These are phyloP conservation scores for Erythrobasidium yunnanense DNA, from an alignment of 768 basidiomycete genomes.

Conservation along the genomic window DNA sequence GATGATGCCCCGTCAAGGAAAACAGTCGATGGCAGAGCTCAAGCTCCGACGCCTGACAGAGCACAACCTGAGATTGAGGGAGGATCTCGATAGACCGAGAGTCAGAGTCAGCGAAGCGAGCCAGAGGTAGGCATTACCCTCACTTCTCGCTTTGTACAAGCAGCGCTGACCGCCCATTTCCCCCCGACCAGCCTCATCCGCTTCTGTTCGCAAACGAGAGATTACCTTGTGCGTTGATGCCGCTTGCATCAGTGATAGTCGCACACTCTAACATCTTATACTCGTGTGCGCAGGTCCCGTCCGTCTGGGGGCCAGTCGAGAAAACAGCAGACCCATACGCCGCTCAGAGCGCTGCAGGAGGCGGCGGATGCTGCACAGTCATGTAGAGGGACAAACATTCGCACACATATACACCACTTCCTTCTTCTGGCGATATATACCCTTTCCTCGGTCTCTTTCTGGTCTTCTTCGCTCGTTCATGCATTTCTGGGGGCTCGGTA, in stretches of 20 bases:
- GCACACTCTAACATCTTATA: conserved; percentile 13
- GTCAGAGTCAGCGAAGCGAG: conserved; percentile 85
- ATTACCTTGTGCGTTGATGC: conserved; percentile 68
- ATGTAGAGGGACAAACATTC: conserved; percentile 13
- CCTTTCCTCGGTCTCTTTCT: background rate
- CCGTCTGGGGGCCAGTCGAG: conserved; percentile 91
- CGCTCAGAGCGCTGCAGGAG: conserved; percentile 48
- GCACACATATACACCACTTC: too few relatives aligned
- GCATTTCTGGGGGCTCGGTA: too few relatives aligned
- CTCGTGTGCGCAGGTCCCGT: conserved; percentile 57
- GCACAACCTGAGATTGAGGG: conserved; percentile 80
- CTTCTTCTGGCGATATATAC: background rate
- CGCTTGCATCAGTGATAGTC: too few relatives aligned
- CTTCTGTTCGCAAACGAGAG: conserved; percentile 86
- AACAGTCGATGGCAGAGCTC: conserved; percentile 94
- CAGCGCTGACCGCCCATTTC: background rate
- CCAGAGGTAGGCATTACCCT: conserved; percentile 53
- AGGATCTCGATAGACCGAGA: conserved; percentile 79
- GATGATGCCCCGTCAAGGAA: conserved; percentile 42
- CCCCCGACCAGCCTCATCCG: conserved; percentile 60
- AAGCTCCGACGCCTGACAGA: conserved; percentile 86
- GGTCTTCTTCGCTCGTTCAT: too few relatives aligned
- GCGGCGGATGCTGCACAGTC: conserved; percentile 39
- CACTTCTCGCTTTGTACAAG: background rate
- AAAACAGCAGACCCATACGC: conserved; percentile 88